Evolutionary conservation across 176 grass and related monocot species (phyloP).

Genomic region (Carex cristatella): DNA sequence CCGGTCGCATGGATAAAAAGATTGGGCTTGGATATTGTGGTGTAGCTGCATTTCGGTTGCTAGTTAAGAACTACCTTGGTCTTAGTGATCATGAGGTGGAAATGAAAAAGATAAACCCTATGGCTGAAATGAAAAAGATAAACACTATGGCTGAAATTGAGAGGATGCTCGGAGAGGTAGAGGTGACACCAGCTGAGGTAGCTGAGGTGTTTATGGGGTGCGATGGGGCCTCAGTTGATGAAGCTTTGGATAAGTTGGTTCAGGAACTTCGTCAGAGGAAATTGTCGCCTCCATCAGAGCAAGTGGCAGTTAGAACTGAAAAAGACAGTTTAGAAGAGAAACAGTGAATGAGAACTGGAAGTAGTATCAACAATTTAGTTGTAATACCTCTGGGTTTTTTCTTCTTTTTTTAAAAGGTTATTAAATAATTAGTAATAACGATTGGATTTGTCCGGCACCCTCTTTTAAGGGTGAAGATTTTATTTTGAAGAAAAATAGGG

Average conservation of each 20-base stretch:
- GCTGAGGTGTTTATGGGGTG: conserved; percentile 73
- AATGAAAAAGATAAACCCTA: conserved; percentile 8
- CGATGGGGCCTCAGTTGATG: conserved; percentile 24
- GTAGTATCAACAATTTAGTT: not conserved
- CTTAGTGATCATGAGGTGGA: conserved; percentile 7
- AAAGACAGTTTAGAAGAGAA: not conserved
- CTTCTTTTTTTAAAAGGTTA: too few relatives aligned
- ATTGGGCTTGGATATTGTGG: conserved; percentile 58
- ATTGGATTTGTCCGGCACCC: not conserved
- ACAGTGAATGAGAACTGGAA: not conserved
- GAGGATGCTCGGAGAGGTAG: conserved; percentile 33
- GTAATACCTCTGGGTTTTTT: not conserved
- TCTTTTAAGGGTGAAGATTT: too few relatives aligned
- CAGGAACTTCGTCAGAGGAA: conserved; percentile 29
- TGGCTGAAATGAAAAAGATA: conserved; percentile 33
- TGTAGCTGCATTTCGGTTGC: conserved; percentile 40
- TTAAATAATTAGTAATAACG: not conserved
- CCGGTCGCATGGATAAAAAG: conserved; percentile 69
- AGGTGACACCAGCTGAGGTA: conserved; percentile 66
- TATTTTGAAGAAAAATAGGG: too few relatives aligned
- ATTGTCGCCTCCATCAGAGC: not conserved
- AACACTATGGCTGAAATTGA: conserved; percentile 33
- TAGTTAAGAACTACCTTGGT: conserved; percentile 54
- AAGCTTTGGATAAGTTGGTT: conserved; percentile 31
- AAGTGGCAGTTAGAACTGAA: conserved; percentile 1